A percentile compares a stretch with the other conserved stretches of the same genome.
Conservation (phyloP, 345 rosid genomes). For the Salix caprea region DNA sequence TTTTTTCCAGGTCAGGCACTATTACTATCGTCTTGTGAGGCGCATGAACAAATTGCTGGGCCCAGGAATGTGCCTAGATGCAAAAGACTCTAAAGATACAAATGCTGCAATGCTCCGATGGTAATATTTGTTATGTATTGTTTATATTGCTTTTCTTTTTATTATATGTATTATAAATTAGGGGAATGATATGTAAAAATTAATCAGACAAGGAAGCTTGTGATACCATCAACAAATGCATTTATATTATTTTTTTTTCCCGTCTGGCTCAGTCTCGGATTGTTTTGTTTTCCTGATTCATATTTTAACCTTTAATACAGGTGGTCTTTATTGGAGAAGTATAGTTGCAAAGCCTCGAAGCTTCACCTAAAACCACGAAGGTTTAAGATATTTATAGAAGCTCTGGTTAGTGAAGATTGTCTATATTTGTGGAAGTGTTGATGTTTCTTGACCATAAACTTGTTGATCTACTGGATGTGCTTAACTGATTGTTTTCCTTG, state of each 20-base stretch:
- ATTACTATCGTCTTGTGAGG: slow-evolving; percentile 93
- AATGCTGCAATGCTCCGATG: slow-evolving; percentile 99
- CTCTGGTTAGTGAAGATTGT: slow-evolving; percentile 68
- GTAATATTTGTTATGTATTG: slow-evolving; percentile 34
- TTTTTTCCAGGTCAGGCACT: slow-evolving; percentile 86
- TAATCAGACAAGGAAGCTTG: not conserved
- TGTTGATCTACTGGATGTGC: slow-evolving; percentile 15
- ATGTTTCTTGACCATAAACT: slow-evolving; percentile 15
- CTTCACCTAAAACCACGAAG: slow-evolving; percentile 96
- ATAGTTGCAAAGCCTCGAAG: slow-evolving; percentile 98
- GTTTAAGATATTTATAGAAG: slow-evolving; percentile 88
- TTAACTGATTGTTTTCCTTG: slow-evolving; percentile 32
- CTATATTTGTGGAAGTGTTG: slow-evolving; percentile 5
- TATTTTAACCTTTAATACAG: slow-evolving; percentile 38
- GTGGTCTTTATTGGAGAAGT: slow-evolving; percentile 98
- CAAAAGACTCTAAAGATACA: slow-evolving; percentile 95
- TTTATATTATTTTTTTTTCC: not conserved
- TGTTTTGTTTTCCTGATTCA: not conserved
- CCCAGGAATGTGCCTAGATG: slow-evolving; percentile 85
- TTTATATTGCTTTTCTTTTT: not conserved
- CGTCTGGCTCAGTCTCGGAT: not conserved
- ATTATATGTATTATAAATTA: not conserved
- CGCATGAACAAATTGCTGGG: slow-evolving; percentile 98
- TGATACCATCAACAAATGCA: not conserved
- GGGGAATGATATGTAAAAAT: not conserved